Conservation (phyloP, 495 filamentous ascomycete genomes). For the Diplogelasinospora grovesii region DNA sequence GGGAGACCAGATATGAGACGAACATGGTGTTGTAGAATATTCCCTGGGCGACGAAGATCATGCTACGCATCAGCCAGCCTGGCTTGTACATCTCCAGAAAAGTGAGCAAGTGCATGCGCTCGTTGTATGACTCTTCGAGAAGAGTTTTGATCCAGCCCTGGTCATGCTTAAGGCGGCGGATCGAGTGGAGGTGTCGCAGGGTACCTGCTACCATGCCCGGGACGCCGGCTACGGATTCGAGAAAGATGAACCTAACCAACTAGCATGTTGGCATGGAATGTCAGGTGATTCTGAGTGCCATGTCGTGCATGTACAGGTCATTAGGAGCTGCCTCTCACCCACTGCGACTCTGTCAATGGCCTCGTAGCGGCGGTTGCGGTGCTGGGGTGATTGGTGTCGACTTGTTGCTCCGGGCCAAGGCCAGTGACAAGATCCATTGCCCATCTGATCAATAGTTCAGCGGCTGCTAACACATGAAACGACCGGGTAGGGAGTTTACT, state of each 20-base stretch:
- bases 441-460: conserved; percentile 29
- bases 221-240: conserved; percentile 90
- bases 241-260: conserved; percentile 80
- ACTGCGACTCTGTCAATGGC: conserved; percentile 42
- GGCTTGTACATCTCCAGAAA: conserved; percentile 91
- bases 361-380: conserved; percentile 36
- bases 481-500: too few species aligned
- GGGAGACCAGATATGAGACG: conserved; percentile 80
- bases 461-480: too few species aligned
- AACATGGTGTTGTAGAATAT: conserved; percentile 97
- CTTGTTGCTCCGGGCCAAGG: conserved; percentile 36
- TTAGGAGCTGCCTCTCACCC: conserved; percentile 20
- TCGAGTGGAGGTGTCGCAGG: conserved; percentile 76
- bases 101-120: conserved; percentile 91
- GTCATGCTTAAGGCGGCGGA: conserved; percentile 80
- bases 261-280: too few species aligned
- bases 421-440: conserved; percentile 42
- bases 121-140: conserved; percentile 90
- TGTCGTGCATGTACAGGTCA: background rate
- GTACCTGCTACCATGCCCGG: conserved; percentile 97
- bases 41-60: conserved; percentile 73
- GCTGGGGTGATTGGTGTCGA: conserved; percentile 40
- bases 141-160: conserved; percentile 98
- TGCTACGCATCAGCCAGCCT: conserved; percentile 79
- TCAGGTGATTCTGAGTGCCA: conserved; percentile 1